Conservation (phyloP, 805 yeast species). For the Nakazawaea sp. region DNA sequence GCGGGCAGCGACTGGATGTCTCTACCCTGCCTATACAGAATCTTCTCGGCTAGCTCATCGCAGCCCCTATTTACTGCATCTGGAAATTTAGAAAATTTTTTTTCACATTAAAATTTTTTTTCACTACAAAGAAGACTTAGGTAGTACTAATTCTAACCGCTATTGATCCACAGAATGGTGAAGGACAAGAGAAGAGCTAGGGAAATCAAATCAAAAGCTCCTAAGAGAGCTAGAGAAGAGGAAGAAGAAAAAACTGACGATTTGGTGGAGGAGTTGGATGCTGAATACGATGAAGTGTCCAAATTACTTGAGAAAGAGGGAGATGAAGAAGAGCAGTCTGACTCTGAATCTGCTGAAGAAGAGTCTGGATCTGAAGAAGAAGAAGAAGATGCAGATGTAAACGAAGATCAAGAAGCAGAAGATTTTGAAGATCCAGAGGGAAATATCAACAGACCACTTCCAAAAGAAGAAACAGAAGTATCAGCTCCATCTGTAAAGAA, state of each 20-base stretch:
- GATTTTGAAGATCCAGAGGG: constrained; percentile 26
- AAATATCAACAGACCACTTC: constrained; percentile 11
- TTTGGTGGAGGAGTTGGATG: constrained; percentile 36
- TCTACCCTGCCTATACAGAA: too few species aligned
- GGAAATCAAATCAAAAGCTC: too few species aligned
- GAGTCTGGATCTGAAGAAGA: constrained; percentile 21
- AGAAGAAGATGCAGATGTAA: constrained; percentile 15
- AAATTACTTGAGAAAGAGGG: constrained; percentile 42
- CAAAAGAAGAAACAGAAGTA: constrained; percentile 7
- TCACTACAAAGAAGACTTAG: too few species aligned
- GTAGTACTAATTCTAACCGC: too few species aligned
- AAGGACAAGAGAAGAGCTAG: constrained; percentile 27
- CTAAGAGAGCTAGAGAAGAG: constrained; percentile 12
- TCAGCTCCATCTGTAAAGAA: constrained; percentile 17
- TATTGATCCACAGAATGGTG: constrained; percentile 19
- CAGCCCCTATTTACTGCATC: neutral
- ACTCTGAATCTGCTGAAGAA: constrained; percentile 19
- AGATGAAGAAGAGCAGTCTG: constrained; percentile 18
- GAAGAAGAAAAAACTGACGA: constrained; percentile 24
- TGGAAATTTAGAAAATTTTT: too few species aligned
- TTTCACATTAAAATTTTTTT: neutral
- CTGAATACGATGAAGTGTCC: constrained; percentile 52
- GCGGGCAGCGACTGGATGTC: too few species aligned
- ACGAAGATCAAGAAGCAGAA: constrained; percentile 15
- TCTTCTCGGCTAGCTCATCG: too few species aligned